phyloP scores from a whole-genome alignment of 805 yeast genomes.

The Metschnikowia aberdeeniae region DNA sequence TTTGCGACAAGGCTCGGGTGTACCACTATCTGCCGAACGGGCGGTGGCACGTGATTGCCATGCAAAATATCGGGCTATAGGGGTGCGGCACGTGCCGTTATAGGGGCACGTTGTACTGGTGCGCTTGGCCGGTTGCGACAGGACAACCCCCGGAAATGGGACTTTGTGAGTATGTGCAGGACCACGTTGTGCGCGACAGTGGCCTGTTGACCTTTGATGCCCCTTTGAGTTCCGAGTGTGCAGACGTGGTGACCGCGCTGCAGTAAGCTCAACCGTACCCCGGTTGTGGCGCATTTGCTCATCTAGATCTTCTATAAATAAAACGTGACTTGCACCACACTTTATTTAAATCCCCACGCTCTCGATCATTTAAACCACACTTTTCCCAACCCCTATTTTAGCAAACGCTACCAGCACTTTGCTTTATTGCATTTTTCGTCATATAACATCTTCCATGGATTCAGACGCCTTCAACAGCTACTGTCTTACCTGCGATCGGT shows the following conservation, averaged over 20 bases:
- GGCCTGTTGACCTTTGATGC: neutral
- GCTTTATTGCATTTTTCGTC: neutral
- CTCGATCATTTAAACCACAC: neutral
- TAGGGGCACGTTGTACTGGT: constrained; percentile 1
- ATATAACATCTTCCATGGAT: constrained; percentile 8
- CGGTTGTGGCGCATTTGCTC: constrained; percentile 7
- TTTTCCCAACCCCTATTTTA: neutral
- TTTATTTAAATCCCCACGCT: constrained; percentile 5
- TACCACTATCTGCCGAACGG: no score
- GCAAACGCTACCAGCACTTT: neutral
- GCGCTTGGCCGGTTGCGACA: neutral
- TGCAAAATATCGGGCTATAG: no score
- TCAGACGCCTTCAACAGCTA: constrained; percentile 22
- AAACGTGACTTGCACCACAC: constrained; percentile 13
- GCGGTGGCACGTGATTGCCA: no score
- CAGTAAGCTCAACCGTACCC: constrained; percentile 2
- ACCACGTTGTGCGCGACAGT: neutral
- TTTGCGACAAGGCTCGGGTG: no score
- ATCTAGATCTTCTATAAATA: constrained; percentile 17
- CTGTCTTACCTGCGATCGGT: constrained; percentile 20
- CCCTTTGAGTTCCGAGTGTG: constrained; percentile 6
- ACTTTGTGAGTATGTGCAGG: neutral
- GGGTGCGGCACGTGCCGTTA: constrained; percentile 1
- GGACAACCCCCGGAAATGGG: neutral
- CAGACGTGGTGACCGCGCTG: constrained; percentile 2